Evolutionary conservation across 352 stramenopile species (phyloP).

Genomic region (Pythium apleroticum): DNA sequence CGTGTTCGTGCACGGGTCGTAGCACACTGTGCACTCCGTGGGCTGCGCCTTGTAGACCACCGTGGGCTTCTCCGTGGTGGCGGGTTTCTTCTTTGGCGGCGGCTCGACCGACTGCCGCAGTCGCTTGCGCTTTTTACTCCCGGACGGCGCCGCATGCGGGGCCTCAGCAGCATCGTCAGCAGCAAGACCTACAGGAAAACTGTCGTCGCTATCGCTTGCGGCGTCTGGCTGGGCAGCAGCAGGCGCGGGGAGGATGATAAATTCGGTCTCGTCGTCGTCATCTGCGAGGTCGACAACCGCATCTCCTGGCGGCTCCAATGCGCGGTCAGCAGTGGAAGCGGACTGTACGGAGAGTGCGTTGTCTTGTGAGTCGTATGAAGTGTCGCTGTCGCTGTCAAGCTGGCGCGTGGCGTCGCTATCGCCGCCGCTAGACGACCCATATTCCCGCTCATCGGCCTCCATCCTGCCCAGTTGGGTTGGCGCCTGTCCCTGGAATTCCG

Average conservation of each 20-base stretch:
- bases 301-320: background rate
- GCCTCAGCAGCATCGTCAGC: background rate
- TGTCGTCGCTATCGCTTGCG: slow-evolving; percentile 8
- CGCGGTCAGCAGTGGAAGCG: background rate
- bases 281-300: slow-evolving; percentile 9
- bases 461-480: background rate
- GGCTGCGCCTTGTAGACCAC: slow-evolving; percentile 45
- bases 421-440: slow-evolving; percentile 9
- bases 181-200: slow-evolving; percentile 7
- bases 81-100: background rate
- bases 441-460: slow-evolving; percentile 4
- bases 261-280: slow-evolving; percentile 16
- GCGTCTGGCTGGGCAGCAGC: background rate
- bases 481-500: slow-evolving; percentile 1
- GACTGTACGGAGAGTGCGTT: slow-evolving; percentile 1
- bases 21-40: slow-evolving; percentile 78
- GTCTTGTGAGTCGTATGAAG: slow-evolving; percentile 1
- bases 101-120: background rate
- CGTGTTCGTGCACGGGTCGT: slow-evolving; percentile 56
- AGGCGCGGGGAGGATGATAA: slow-evolving; percentile 7
- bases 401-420: slow-evolving; percentile 19
- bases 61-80: slow-evolving; percentile 14
- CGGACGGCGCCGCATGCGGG: background rate
- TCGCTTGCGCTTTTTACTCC: slow-evolving; percentile 18
- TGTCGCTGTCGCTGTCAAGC: slow-evolving; percentile 5